Base-by-base conservation (phyloP, 257 asterid species). In the Agastache rugosa region DNA sequence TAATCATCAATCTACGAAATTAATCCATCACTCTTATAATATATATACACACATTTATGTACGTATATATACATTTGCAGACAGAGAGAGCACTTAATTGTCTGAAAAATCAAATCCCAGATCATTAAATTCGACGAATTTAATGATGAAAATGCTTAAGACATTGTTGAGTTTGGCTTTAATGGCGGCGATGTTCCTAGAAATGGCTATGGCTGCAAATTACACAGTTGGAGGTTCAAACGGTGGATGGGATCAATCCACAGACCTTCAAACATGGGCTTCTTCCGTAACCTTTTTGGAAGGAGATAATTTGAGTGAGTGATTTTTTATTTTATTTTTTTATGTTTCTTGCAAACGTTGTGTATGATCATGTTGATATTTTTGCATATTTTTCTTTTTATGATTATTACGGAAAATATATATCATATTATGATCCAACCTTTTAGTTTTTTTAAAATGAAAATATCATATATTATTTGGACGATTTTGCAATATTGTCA, bases 251-350 rank as follows among this genome's bases (percentile, higher is more conserved):
- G 87, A 85, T 31, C 87, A 77, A 54, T 8, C 75, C 50, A 80
- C 83, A 1, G 64, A 86, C 59, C 80, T 78, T n/a, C 55, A 81
- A 72, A 56, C 85, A 4, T 91, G 93, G 97, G 87, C 90, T 17
- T 78, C 92, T 34, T 54, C 82, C 0, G n/a, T 71, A 7, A 77
- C 77, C 3, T 91, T 91, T 72, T 31, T 29, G 0, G 55, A 58
- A 10, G 93, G 93, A 78, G 97, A 91, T 74, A 62, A 71, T 69
- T 65, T 91, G 48, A 62, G 97, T 91, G 63, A 83, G 90, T 80
- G 1, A 1, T 15, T n/a, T 27, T 0, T 11, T 54, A 35, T 53
- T 27, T 15, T 15, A 3, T 63, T 5, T 19, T 68, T 35, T 48
- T 17, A 2, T 14, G 19, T 48, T 48, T 47, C 17, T 47, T 17